Conservation (phyloP, 1,284 basidiomycete species). For the Chalciporus sp. region DNA sequence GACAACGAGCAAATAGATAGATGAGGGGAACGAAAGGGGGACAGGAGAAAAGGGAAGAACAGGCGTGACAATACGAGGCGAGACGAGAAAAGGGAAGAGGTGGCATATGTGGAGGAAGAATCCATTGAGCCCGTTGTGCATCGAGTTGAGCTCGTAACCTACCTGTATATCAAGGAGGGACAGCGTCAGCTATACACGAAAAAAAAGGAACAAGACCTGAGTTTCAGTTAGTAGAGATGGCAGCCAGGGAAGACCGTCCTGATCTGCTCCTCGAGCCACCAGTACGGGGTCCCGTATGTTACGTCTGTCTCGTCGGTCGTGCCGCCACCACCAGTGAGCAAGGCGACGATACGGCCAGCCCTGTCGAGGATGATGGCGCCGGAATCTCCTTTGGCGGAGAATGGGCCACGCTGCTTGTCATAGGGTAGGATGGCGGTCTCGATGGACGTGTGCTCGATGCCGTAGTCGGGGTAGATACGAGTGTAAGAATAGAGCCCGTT, state of each 20-base stretch:
- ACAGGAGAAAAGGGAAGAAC: no score
- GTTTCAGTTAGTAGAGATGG: background rate
- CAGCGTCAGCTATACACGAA: no score
- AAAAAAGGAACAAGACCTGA: no score
- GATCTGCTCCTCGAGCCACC: conserved; percentile 21
- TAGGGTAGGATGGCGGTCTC: conserved; percentile 31
- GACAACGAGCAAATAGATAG: no score
- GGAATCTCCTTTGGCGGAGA: conserved; percentile 39
- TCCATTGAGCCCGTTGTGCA: no score
- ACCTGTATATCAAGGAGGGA: no score
- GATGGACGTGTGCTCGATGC: conserved; percentile 20
- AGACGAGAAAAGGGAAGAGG: no score
- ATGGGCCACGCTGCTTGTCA: conserved; percentile 28
- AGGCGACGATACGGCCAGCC: conserved; percentile 33
- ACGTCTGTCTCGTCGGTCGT: conserved; percentile 27
- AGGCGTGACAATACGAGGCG: no score
- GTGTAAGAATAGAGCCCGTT: conserved; percentile 28
- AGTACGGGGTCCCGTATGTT: conserved; percentile 36
- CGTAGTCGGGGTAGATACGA: conserved; percentile 20
- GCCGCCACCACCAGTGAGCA: conserved; percentile 37
- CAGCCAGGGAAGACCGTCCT: background rate
- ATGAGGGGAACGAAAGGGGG: no score
- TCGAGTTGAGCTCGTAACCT: no score
- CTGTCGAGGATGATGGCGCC: conserved; percentile 36
- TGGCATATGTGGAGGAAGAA: no score